Percentiles rank a stretch among this genome's conserved stretches.
Evolutionary conservation across 2,329 filamentous ascomycete genomes (phyloP).

Genomic region (Xylogone sp.): DNA sequence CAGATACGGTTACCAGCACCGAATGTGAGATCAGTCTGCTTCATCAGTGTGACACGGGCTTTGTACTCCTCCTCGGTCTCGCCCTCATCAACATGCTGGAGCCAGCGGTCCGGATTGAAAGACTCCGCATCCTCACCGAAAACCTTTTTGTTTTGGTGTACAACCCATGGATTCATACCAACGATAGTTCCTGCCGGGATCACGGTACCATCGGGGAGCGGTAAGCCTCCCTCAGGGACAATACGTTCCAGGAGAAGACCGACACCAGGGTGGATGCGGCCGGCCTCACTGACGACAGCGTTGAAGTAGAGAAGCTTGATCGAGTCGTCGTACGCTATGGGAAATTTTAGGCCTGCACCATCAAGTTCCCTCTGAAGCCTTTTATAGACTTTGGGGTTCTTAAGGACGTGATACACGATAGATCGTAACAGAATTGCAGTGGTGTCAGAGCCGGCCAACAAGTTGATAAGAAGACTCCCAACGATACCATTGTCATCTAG

Average conservation of each 20-base stretch:
- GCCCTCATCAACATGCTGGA: conserved; percentile 23
- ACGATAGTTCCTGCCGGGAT: conserved; percentile 34
- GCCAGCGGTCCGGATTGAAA: conserved; percentile 46
- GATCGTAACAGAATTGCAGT: conserved; percentile 29
- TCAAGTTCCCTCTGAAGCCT: conserved; percentile 35
- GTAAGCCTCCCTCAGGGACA: conserved; percentile 38
- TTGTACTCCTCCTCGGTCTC: conserved; percentile 32
- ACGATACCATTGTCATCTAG: conserved; percentile 7
- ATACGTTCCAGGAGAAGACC: conserved; percentile 46
- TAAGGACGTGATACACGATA: conserved; percentile 34
- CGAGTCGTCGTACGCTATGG: conserved; percentile 18
- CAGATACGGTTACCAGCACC: conserved; percentile 39
- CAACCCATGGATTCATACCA: conserved; percentile 38
- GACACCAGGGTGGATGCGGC: conserved; percentile 45
- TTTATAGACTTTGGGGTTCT: conserved; percentile 22
- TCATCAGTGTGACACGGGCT: conserved; percentile 32
- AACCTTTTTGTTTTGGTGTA: conserved; percentile 33
- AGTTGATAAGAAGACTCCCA: conserved; percentile 5
- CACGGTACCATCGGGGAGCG: conserved; percentile 31
- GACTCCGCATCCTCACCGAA: conserved; percentile 42
- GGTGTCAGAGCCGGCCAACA: conserved; percentile 30
- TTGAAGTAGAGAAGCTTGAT: conserved; percentile 40
- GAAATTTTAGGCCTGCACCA: conserved; percentile 20
- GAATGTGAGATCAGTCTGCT: conserved; percentile 36
- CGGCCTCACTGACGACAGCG: conserved; percentile 46